Conservation (phyloP, 495 filamentous ascomycete species). For the Aspergillus bridgeri region DNA sequence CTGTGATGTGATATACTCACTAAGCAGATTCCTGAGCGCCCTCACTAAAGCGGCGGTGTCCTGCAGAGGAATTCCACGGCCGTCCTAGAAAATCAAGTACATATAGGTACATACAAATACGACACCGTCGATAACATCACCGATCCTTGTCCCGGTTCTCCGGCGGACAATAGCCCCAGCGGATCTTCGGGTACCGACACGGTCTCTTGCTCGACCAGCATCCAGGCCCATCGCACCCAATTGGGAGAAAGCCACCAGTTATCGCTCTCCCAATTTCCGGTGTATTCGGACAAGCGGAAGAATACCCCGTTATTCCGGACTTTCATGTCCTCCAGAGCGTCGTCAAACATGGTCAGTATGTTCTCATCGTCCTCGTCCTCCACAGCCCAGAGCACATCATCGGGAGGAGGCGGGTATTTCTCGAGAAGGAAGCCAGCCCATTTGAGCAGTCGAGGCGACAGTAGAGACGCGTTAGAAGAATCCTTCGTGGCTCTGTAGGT, state of each 20-base stretch:
- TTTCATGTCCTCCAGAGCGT: constrained; percentile 17
- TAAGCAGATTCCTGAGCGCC: no score
- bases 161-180: constrained; percentile 26
- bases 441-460: constrained; percentile 31
- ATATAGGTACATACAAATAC: constrained; percentile 45
- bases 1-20: no score
- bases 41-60: no score
- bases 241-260: constrained; percentile 40
- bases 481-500: constrained; percentile 10
- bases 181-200: constrained; percentile 39
- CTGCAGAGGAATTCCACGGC: no score
- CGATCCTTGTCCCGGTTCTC: constrained; percentile 11
- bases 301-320: constrained; percentile 12
- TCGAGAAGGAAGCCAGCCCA: constrained; percentile 39
- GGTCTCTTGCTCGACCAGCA: constrained; percentile 36
- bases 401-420: constrained; percentile 30
- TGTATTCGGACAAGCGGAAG: constrained; percentile 12
- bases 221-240: constrained; percentile 44
- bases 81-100: no score
- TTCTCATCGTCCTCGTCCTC: constrained; percentile 31
- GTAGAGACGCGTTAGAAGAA: constrained; percentile 6
- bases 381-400: constrained; percentile 27
- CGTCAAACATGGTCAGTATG: constrained; percentile 21
- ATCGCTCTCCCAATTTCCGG: constrained; percentile 17
- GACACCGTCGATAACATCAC: constrained; percentile 32